Evolutionary conservation across 2,329 filamentous ascomycete species (phyloP).

Genomic region (Penicillium sp.): DNA sequence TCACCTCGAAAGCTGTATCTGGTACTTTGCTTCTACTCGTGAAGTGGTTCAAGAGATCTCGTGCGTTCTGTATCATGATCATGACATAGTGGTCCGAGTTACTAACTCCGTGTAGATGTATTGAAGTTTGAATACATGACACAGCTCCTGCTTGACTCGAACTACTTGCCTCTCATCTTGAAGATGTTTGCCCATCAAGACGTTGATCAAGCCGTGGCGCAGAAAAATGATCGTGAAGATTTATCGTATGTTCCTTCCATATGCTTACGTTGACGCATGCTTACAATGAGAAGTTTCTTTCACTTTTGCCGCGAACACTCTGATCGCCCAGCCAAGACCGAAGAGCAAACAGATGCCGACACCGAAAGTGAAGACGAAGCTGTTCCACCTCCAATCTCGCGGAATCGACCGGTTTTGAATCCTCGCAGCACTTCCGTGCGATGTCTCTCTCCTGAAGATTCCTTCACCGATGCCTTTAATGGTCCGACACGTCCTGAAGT

Average conservation of each 20-base stretch:
- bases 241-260: slow-evolving; percentile 55
- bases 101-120: slow-evolving; percentile 56
- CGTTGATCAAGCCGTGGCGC: slow-evolving; percentile 81
- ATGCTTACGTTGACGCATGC: background rate
- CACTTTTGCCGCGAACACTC: slow-evolving; percentile 74
- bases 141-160: slow-evolving; percentile 87
- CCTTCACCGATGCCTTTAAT: slow-evolving; percentile 21
- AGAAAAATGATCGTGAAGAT: slow-evolving; percentile 73
- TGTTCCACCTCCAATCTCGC: slow-evolving; percentile 71
- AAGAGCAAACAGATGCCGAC: slow-evolving; percentile 32
- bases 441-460: slow-evolving; percentile 24
- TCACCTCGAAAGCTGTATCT: slow-evolving; percentile 86
- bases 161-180: slow-evolving; percentile 84
- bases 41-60: slow-evolving; percentile 95
- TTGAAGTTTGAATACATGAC: slow-evolving; percentile 95
- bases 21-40: slow-evolving; percentile 78
- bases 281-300: slow-evolving; percentile 59
- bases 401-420: slow-evolving; percentile 44
- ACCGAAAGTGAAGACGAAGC: slow-evolving; percentile 62
- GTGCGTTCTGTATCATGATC: slow-evolving; percentile 47
- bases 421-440: slow-evolving; percentile 24
- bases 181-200: slow-evolving; percentile 95
- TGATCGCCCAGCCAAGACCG: slow-evolving; percentile 48
- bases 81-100: background rate
- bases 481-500: slow-evolving; percentile 52